A percentile compares a stretch with the other conserved stretches of the same genome.
Evolutionary conservation across 768 basidiomycete species (phyloP).

Genomic region (Saitozyma sp.): DNA sequence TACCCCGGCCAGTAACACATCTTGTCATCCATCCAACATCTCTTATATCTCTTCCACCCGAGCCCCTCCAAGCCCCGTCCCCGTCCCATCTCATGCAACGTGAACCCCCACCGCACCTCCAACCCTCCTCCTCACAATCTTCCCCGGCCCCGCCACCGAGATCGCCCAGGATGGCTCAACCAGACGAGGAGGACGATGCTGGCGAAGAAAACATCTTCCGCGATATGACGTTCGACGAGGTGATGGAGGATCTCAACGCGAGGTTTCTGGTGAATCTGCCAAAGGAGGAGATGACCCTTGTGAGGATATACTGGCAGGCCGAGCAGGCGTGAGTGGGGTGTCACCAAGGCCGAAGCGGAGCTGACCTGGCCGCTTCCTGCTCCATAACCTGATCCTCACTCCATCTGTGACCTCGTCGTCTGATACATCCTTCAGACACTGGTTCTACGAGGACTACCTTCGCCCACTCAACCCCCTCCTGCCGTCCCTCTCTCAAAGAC

Average conservation of each 20-base stretch:
- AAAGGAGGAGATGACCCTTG: slow-evolving; percentile 82
- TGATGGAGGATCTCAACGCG: slow-evolving; percentile 49
- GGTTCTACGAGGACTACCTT: slow-evolving; percentile 99
- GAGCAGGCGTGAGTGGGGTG: slow-evolving; percentile 83
- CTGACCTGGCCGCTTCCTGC: not conserved
- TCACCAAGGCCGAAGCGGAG: too few relatives aligned
- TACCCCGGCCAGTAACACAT: too few relatives aligned
- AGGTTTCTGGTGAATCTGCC: slow-evolving; percentile 95
- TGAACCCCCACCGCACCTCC: too few relatives aligned
- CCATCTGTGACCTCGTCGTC: slow-evolving; percentile 3
- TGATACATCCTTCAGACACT: slow-evolving; percentile 65
- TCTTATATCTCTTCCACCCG: too few relatives aligned
- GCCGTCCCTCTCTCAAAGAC: slow-evolving; percentile 83
- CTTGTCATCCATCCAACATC: too few relatives aligned
- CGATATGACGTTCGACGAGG: slow-evolving; percentile 43
- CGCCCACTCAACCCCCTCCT: slow-evolving; percentile 85
- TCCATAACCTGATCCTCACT: slow-evolving; percentile 19
- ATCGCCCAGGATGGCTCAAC: too few relatives aligned
- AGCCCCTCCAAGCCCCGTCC: too few relatives aligned
- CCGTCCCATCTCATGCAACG: too few relatives aligned
- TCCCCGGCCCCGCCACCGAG: too few relatives aligned
- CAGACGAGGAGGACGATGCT: slow-evolving; percentile 17
- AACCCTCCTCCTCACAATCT: too few relatives aligned
- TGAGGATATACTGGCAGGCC: slow-evolving; percentile 96
- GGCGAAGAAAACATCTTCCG: slow-evolving; percentile 35